Evolutionary conservation across 306 rosid species (phyloP).

Genomic region (Coriaria nepalensis): DNA sequence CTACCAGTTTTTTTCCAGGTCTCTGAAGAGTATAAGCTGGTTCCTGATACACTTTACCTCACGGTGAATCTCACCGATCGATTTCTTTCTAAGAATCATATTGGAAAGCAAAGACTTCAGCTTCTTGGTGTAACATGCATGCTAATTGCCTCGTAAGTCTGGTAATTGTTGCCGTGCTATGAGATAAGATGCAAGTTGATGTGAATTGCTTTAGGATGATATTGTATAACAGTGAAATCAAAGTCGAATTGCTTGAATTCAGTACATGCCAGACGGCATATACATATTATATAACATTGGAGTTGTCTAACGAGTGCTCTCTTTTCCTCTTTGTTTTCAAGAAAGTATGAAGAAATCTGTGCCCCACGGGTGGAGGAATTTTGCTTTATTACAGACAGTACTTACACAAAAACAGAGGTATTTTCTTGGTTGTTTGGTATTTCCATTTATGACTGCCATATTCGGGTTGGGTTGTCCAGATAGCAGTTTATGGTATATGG

Average conservation of each 20-base stretch:
- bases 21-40: slow-evolving; percentile 73
- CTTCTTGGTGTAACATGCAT: slow-evolving; percentile 78
- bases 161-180: neutral
- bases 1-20: slow-evolving; percentile 44
- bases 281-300: slow-evolving; percentile 5
- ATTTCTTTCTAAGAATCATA: slow-evolving; percentile 47
- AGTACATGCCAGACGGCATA: neutral
- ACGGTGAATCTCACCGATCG: slow-evolving; percentile 83
- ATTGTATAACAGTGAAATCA: no score
- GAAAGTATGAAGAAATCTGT: slow-evolving; percentile 81
- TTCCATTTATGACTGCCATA: neutral
- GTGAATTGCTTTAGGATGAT: no score
- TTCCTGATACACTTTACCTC: slow-evolving; percentile 87
- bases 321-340: slow-evolving; percentile 25
- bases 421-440: slow-evolving; percentile 14
- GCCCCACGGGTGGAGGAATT: slow-evolving; percentile 76
- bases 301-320: slow-evolving; percentile 14
- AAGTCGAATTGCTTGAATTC: no score
- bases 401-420: slow-evolving; percentile 75
- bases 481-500: no score
- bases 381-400: slow-evolving; percentile 72
- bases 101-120: slow-evolving; percentile 63
- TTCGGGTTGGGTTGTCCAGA: no score
- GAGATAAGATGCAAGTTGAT: no score
- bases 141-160: slow-evolving; percentile 89